A percentile compares a stretch with the other conserved stretches of the same genome.
Conservation (phyloP, 23 red algal species). For the Chondrus crispus region DNA sequence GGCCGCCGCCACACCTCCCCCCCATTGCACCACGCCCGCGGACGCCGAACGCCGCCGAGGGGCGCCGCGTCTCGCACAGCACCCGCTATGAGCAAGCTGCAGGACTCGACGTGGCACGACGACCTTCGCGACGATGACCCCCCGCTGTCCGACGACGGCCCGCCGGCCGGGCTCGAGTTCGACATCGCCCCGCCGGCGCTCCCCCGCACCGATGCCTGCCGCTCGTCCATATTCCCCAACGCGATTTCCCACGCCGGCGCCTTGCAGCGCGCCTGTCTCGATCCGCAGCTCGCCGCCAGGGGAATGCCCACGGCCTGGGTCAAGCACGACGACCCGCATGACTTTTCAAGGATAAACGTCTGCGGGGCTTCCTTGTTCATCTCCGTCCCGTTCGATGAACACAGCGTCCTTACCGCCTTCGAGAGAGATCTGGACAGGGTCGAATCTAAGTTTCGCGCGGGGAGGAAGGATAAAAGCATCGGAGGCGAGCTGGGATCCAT, state of each 20-base stretch:
- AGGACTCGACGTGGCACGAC: neutral
- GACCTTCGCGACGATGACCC: slow-evolving; percentile 6
- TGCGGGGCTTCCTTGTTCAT: slow-evolving; percentile 59
- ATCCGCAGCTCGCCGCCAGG: slow-evolving; percentile 24
- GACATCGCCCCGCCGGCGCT: slow-evolving; percentile 40
- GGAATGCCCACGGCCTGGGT: slow-evolving; percentile 49
- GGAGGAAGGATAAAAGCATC: slow-evolving; percentile 67
- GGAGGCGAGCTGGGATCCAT: slow-evolving; percentile 84
- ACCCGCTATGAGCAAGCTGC: neutral
- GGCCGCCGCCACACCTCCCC: too few species aligned
- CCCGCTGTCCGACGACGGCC: slow-evolving; percentile 3
- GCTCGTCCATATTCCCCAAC: neutral
- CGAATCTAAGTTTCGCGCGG: slow-evolving; percentile 64
- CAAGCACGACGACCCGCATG: slow-evolving; percentile 65
- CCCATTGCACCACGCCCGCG: too few species aligned
- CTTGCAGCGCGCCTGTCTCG: slow-evolving; percentile 43
- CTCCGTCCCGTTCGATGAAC: slow-evolving; percentile 60
- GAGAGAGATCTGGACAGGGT: slow-evolving; percentile 70
- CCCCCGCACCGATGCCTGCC: slow-evolving; percentile 2
- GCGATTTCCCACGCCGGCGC: slow-evolving; percentile 68
- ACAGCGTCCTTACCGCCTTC: slow-evolving; percentile 46
- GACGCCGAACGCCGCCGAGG: neutral
- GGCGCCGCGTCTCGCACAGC: neutral
- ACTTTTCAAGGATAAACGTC: slow-evolving; percentile 23
- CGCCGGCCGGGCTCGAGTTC: slow-evolving; percentile 64